Conservation (phyloP, 768 basidiomycete genomes). For the Auricularia sp. region DNA sequence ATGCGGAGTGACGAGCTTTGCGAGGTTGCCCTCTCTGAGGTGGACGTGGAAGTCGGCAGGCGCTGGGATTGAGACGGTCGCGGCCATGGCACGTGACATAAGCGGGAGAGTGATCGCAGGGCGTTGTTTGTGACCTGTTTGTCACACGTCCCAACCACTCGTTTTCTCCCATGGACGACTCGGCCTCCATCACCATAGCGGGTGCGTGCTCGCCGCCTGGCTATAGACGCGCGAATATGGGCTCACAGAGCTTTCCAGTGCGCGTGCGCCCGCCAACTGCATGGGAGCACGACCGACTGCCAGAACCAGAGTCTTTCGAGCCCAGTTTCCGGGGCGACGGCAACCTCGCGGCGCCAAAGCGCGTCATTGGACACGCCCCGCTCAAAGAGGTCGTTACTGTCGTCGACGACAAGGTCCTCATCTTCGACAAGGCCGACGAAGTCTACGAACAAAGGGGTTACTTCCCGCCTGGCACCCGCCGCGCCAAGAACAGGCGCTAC, state of each 20-base stretch:
- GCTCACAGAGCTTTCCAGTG: slow-evolving; percentile 35
- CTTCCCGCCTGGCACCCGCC: slow-evolving; percentile 75
- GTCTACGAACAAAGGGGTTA: slow-evolving; percentile 85
- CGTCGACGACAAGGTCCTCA: slow-evolving; percentile 87
- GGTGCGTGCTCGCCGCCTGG: slow-evolving; percentile 32
- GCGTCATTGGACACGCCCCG: slow-evolving; percentile 39
- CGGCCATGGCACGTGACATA: neutral
- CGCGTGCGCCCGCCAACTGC: slow-evolving; percentile 82
- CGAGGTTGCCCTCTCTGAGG: slow-evolving; percentile 78
- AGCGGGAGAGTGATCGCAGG: neutral
- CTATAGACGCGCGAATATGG: neutral
- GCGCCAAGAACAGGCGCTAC: slow-evolving; percentile 94
- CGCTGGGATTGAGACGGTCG: slow-evolving; percentile 38
- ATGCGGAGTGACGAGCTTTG: slow-evolving; percentile 79
- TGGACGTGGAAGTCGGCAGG: slow-evolving; percentile 97
- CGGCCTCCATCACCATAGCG: slow-evolving; percentile 81
- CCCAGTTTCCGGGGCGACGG: slow-evolving; percentile 71
- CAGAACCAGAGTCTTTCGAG: slow-evolving; percentile 56
- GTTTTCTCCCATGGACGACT: slow-evolving; percentile 50
- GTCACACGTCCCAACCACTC: no score
- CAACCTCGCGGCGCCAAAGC: slow-evolving; percentile 58
- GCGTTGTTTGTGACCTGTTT: neutral
- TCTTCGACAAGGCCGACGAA: slow-evolving; percentile 91
- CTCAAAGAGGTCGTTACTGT: slow-evolving; percentile 77
- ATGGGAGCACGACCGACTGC: slow-evolving; percentile 78